Evolutionary conservation across 1,284 basidiomycete species (phyloP).

Genomic region (Papiliotrema flavescens): DNA sequence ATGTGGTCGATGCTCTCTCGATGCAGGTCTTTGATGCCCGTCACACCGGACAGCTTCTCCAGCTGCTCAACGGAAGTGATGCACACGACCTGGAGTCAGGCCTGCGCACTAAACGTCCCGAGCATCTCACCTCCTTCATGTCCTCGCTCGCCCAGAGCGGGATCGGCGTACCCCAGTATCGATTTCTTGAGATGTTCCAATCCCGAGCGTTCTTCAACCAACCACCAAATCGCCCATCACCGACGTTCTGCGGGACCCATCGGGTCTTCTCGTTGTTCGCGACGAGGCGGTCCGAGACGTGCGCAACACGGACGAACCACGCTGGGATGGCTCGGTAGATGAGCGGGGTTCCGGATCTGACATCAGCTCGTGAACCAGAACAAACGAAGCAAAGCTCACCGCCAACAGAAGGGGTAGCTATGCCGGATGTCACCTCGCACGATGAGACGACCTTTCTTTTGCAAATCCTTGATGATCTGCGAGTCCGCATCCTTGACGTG

Average conservation of each 20-base stretch:
- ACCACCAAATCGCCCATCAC: constrained; percentile 91
- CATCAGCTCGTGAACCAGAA: background rate
- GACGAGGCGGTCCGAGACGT: constrained; percentile 79
- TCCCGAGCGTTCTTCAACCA: constrained; percentile 97
- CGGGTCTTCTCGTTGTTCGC: constrained; percentile 85
- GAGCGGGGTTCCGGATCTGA: constrained; percentile 86
- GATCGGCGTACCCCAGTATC: constrained; percentile 98
- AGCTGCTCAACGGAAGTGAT: constrained; percentile 86
- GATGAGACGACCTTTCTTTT: constrained; percentile 81
- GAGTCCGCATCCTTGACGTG: constrained; percentile 96
- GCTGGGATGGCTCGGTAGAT: constrained; percentile 94
- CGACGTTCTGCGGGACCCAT: constrained; percentile 91
- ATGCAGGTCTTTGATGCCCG: constrained; percentile 87
- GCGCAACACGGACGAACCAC: constrained; percentile 92
- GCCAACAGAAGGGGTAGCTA: constrained; percentile 97
- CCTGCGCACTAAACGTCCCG: background rate
- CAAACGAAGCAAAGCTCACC: constrained; percentile 54
- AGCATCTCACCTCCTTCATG: constrained; percentile 67
- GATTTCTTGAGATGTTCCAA: constrained; percentile 98
- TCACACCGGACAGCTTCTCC: constrained; percentile 79
- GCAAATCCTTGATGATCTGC: constrained; percentile 86
- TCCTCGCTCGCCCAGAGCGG: constrained; percentile 96
- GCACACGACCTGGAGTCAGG: constrained; percentile 64
- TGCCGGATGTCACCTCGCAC: constrained; percentile 84
- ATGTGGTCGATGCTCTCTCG: constrained; percentile 93